These are phyloP conservation scores for Earliella scabrosa DNA, from an alignment of 1,284 basidiomycete genomes.

Conservation along the genomic window DNA sequence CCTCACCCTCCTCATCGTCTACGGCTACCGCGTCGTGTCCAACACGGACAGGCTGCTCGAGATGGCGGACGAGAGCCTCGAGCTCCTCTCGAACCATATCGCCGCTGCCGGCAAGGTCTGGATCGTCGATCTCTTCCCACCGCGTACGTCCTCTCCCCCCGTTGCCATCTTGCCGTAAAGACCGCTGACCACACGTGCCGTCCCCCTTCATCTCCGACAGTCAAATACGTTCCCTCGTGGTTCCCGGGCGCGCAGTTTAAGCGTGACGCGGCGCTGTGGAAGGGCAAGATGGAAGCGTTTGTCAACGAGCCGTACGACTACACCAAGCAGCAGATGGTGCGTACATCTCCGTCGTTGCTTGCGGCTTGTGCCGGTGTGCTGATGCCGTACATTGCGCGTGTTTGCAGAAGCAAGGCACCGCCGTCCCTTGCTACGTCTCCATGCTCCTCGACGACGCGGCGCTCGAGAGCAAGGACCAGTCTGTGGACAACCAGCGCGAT, in stretches of 20 bases:
- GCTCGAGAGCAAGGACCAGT: constrained; percentile 26
- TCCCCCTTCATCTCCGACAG: no score
- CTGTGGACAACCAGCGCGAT: constrained; percentile 43
- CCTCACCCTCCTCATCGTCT: constrained; percentile 63
- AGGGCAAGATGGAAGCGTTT: constrained; percentile 66
- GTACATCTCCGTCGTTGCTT: background rate
- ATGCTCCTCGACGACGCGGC: constrained; percentile 52
- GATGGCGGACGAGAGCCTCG: constrained; percentile 65
- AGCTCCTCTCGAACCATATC: constrained; percentile 57
- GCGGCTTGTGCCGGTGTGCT: background rate
- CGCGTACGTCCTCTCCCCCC: constrained; percentile 16
- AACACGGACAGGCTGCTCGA: constrained; percentile 59
- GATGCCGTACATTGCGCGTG: background rate
- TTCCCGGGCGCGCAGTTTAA: constrained; percentile 41
- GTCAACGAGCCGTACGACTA: constrained; percentile 67
- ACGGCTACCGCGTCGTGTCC: constrained; percentile 61
- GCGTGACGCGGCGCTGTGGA: constrained; percentile 63
- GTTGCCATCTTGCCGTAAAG: background rate
- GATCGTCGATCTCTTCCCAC: constrained; percentile 68
- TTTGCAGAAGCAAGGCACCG: constrained; percentile 53
- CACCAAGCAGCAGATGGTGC: constrained; percentile 56
- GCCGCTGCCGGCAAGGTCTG: constrained; percentile 68
- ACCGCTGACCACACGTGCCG: background rate
- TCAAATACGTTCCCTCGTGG: constrained; percentile 39
- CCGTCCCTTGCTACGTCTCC: constrained; percentile 63